Evolutionary conservation across 306 rosid species (phyloP).

Genomic region (Amphicarpaea edgeworthii): DNA sequence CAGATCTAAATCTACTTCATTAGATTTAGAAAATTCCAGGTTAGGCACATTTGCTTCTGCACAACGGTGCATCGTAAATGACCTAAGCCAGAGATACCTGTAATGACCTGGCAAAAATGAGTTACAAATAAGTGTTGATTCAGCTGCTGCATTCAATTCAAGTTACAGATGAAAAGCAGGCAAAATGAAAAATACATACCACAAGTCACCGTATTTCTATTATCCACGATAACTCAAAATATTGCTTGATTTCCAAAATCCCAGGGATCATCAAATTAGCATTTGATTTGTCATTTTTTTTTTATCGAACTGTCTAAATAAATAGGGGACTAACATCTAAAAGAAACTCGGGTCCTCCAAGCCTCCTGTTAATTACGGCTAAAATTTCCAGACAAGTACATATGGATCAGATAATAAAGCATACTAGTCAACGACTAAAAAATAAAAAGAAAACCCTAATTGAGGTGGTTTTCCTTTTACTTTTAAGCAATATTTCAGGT

Average conservation of each 20-base stretch:
- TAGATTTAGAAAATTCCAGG: not conserved
- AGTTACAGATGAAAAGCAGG: not conserved
- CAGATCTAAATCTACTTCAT: not conserved
- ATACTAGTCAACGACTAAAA: not conserved
- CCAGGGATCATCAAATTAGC: slow-evolving; percentile 22
- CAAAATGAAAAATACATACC: slow-evolving; percentile 34
- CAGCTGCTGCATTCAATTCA: slow-evolving; percentile 13
- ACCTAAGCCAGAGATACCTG: not conserved
- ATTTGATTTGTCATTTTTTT: slow-evolving; percentile 1
- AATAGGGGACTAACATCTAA: not conserved
- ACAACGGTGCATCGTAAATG: slow-evolving; percentile 28
- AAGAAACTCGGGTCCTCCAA: not conserved
- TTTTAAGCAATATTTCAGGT: not conserved
- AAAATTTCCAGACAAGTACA: not conserved
- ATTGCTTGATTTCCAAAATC: slow-evolving; percentile 27
- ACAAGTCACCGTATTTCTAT: not conserved
- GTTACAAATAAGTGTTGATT: slow-evolving; percentile 10
- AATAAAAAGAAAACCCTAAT: not conserved
- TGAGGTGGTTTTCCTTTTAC: not conserved
- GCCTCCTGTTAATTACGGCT: slow-evolving; percentile 10
- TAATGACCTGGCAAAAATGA: slow-evolving; percentile 40
- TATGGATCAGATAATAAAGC: not conserved
- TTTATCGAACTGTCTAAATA: slow-evolving; percentile 18
- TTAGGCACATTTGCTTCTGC: slow-evolving; percentile 12
- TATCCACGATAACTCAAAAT: slow-evolving; percentile 6